Conservation (phyloP, 345 rosid species). For the Corymbia maculata region DNA sequence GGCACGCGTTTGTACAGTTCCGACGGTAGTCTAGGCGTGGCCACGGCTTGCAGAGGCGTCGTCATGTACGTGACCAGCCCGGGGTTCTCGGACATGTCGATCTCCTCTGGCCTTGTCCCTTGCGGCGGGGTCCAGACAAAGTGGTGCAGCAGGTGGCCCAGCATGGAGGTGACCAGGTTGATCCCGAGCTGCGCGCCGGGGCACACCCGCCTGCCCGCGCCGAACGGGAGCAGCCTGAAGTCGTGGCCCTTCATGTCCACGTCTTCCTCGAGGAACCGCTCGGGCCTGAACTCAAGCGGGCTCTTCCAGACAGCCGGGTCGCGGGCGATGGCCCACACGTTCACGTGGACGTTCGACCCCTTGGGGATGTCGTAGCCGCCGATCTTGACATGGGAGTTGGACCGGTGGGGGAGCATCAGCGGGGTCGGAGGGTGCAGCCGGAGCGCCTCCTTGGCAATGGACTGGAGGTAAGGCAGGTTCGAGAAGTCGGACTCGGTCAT, state of each 20-base stretch:
- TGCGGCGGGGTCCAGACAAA: constrained; percentile 44
- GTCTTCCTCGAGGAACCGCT: constrained; percentile 82
- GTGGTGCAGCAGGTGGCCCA: constrained; percentile 64
- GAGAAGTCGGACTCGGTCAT: constrained; percentile 61
- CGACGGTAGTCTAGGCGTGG: constrained; percentile 52
- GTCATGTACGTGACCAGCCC: constrained; percentile 59
- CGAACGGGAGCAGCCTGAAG: constrained; percentile 60
- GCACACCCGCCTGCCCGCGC: constrained; percentile 68
- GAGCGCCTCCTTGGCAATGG: constrained; percentile 61
- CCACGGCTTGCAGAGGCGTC: constrained; percentile 39
- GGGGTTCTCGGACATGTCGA: constrained; percentile 57
- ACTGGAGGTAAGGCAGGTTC: constrained; percentile 70
- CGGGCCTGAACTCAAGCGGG: constrained; percentile 71
- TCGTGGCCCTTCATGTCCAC: constrained; percentile 91
- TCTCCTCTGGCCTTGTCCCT: constrained; percentile 45
- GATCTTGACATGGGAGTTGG: constrained; percentile 57
- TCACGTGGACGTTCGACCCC: constrained; percentile 73
- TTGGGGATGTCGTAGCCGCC: constrained; percentile 87
- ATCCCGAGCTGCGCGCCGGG: constrained; percentile 67
- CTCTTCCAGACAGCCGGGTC: constrained; percentile 69
- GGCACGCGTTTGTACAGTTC: constrained; percentile 54
- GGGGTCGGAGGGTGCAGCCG: constrained; percentile 95
- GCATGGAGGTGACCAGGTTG: constrained; percentile 56
- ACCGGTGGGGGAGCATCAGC: constrained; percentile 79
- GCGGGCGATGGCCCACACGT: constrained; percentile 84